Evolutionary conservation across 768 basidiomycete species (phyloP), one percentile per base, ranked within the genome.

Genomic region (Tylopilus subfusipes): DNA sequence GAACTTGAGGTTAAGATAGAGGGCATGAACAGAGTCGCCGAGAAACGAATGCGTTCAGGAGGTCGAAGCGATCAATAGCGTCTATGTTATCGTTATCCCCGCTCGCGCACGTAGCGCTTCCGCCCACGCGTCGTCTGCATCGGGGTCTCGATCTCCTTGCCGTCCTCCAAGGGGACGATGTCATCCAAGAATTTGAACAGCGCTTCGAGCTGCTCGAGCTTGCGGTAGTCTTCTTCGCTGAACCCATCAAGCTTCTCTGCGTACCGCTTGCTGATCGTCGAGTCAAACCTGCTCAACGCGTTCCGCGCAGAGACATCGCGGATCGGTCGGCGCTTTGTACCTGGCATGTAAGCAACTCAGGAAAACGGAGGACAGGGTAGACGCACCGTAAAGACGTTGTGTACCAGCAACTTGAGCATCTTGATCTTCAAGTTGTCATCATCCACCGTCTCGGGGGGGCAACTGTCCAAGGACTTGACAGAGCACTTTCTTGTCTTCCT

Each of bases 1-100:
- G 83, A 87, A 88, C 82, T 88, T 88, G 81, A 88, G 84, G 72
- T 88, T 88, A 76, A 86, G 73, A 88, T 88, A 75, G 83, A 82
- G 76, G 86, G 86, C 86, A 88, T 88, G 63, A 65, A 64, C 56
- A 18, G 38, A 13, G 27, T n/a, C n/a, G 12, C 39, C 30, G 14
- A 51, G 25, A 21, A 16, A 42, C 30, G 19, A 13, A n/a, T 50
- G 33, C 53, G 59, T 42, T 31, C n/a, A n/a, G n/a, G 36, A 31
- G 48, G 40, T 25, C 24, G 57, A 47, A 55, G 59, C 58, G 58
- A 63, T 65, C 60, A 49, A 54, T 56, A 31, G 45, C 45, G n/a
- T n/a, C n/a, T n/a, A n/a, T n/a, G n/a, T n/a, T n/a, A n/a, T n/a
- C n/a, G n/a, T n/a, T n/a, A n/a, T n/a, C n/a, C n/a, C n/a, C n/a